Evolutionary conservation across 2,329 filamentous ascomycete genomes (phyloP).

Genomic region (Epichloe uncinata): DNA sequence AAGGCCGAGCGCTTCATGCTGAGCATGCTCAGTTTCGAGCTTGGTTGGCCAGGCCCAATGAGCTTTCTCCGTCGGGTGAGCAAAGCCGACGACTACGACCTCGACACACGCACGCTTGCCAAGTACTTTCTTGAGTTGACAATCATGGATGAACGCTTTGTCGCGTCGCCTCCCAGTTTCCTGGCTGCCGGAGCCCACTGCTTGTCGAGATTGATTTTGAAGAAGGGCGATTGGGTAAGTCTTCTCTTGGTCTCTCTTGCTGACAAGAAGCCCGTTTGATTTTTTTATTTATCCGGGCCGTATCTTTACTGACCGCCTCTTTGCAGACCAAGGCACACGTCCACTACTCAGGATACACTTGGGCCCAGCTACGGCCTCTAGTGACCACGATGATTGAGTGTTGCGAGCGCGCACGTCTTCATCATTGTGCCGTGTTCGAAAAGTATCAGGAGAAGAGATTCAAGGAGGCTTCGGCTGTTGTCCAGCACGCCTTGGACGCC

Average conservation of each 20-base stretch:
- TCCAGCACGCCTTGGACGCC: slow-evolving; percentile 57
- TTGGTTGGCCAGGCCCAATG: slow-evolving; percentile 98
- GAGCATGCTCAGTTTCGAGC: slow-evolving; percentile 86
- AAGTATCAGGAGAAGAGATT: slow-evolving; percentile 85
- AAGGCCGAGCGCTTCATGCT: slow-evolving; percentile 98
- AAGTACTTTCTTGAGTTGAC: slow-evolving; percentile 97
- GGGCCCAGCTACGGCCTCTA: slow-evolving; percentile 65
- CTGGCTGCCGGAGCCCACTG: slow-evolving; percentile 86
- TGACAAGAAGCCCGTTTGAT: too few relatives aligned
- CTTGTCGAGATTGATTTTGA: slow-evolving; percentile 73
- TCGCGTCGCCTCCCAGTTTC: slow-evolving; percentile 81
- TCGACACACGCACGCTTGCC: slow-evolving; percentile 86
- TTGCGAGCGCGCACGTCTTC: slow-evolving; percentile 65
- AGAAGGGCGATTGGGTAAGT: slow-evolving; percentile 87
- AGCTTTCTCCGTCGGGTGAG: slow-evolving; percentile 93
- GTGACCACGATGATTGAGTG: slow-evolving; percentile 74
- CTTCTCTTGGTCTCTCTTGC: neutral
- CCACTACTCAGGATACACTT: slow-evolving; percentile 90
- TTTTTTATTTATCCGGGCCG: neutral
- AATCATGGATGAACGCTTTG: slow-evolving; percentile 96
- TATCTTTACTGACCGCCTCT: neutral
- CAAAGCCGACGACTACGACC: slow-evolving; percentile 95
- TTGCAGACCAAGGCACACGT: slow-evolving; percentile 65
- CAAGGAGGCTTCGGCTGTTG: slow-evolving; percentile 70
- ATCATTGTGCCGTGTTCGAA: slow-evolving; percentile 78